These are phyloP conservation scores for Fusarium annulatum DNA, from an alignment of 2,329 filamentous ascomycete species.

Conservation along the genomic window DNA sequence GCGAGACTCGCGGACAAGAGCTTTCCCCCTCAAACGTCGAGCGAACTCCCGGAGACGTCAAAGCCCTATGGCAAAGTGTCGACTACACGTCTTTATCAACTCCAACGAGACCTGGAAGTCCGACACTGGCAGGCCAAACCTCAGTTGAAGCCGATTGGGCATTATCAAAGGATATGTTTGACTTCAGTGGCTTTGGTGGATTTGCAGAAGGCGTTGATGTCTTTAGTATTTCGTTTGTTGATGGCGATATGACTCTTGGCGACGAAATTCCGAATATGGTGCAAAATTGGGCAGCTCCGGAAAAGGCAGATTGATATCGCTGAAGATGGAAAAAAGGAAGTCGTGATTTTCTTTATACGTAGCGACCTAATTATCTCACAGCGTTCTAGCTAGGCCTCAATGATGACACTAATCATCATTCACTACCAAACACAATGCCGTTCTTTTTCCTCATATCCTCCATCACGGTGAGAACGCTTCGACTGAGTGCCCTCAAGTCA, in stretches of 20 bases:
- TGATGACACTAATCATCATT: neutral
- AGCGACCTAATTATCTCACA: too few relatives aligned
- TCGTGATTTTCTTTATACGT: slow-evolving; percentile 51
- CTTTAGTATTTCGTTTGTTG: slow-evolving; percentile 18
- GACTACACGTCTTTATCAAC: slow-evolving; percentile 16
- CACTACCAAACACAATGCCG: slow-evolving; percentile 18
- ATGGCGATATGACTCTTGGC: slow-evolving; percentile 11
- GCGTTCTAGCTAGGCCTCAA: too few relatives aligned
- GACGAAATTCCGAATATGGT: neutral
- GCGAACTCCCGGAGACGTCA: slow-evolving; percentile 2
- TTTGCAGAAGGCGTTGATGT: slow-evolving; percentile 21
- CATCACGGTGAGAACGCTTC: slow-evolving; percentile 18
- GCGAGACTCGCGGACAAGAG: slow-evolving; percentile 4
- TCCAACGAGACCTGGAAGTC: slow-evolving; percentile 12
- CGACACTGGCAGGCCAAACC: neutral
- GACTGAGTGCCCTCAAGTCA: slow-evolving; percentile 18
- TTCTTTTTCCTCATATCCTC: slow-evolving; percentile 32
- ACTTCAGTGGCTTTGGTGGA: slow-evolving; percentile 11
- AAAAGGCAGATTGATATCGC: neutral
- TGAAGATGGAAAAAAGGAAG: neutral
- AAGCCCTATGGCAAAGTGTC: slow-evolving; percentile 20
- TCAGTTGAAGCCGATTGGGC: neutral
- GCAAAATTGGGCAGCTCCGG: neutral
- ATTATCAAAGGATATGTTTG: slow-evolving; percentile 9
- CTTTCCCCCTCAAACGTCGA: slow-evolving; percentile 5